These are phyloP conservation scores for Tolypocladium amazonense DNA, from an alignment of 2,329 filamentous ascomycete genomes.

Conservation along the genomic window DNA sequence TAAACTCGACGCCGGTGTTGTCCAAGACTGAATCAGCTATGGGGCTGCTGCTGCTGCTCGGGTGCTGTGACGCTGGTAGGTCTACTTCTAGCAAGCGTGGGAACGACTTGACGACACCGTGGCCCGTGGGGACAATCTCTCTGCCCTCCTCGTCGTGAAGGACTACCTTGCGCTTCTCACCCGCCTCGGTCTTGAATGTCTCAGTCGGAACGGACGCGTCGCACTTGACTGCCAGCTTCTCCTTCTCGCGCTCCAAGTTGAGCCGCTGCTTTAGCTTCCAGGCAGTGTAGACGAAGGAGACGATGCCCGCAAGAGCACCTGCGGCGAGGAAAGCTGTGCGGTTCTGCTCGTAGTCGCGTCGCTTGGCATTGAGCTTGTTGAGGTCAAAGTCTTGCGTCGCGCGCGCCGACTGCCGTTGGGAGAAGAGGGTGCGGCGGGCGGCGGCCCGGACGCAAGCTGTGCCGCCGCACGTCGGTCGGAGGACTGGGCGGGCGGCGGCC, in stretches of 20 bases:
- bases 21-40: conserved; percentile 25
- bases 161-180: conserved; percentile 45
- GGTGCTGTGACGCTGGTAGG: conserved; percentile 17
- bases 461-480: conserved; percentile 7
- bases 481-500: conserved; percentile 9
- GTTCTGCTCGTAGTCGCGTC: conserved; percentile 38
- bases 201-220: conserved; percentile 28
- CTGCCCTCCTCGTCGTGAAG: conserved; percentile 57
- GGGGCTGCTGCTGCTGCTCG: conserved; percentile 12
- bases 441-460: conserved; percentile 1
- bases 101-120: conserved; percentile 68
- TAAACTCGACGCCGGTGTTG: conserved; percentile 58
- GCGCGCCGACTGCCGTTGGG: conserved; percentile 17
- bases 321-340: conserved; percentile 40
- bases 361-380: conserved; percentile 32
- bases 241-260: conserved; percentile 18
- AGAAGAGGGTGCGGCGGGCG: conserved; percentile 17
- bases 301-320: conserved; percentile 37
- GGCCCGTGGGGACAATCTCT: conserved; percentile 72
- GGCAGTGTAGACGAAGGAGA: conserved; percentile 40
- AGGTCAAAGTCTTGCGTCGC: conserved; percentile 40
- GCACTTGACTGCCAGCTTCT: conserved; percentile 31
- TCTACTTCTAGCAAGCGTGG: conserved; percentile 61
- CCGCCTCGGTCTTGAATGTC: conserved; percentile 36
- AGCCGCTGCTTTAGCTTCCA: conserved; percentile 38